phyloP scores from a whole-genome alignment of 352 stramenopile species.

The Phytophthora melonis region DNA sequence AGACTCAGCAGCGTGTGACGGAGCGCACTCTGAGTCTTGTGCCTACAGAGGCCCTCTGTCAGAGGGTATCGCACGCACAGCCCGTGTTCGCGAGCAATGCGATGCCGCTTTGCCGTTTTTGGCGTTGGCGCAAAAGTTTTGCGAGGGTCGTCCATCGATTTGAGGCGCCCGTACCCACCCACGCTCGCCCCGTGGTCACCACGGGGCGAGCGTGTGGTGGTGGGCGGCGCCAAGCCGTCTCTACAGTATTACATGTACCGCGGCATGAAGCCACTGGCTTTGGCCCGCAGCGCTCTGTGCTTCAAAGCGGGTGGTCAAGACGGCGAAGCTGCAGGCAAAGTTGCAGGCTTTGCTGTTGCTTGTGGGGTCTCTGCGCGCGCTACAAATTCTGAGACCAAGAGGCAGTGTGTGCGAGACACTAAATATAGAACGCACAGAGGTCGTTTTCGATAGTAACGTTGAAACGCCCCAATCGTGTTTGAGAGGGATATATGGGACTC shows the following conservation, averaged over 20 bases:
- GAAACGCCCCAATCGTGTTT: conserved; percentile 8
- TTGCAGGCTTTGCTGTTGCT: not conserved
- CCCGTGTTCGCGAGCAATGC: not conserved
- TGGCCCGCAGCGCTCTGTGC: not conserved
- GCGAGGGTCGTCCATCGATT: not conserved
- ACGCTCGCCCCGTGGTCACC: not conserved
- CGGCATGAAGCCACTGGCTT: not conserved
- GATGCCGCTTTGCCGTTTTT: not conserved
- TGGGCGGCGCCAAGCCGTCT: not conserved
- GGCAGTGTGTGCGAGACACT: conserved; percentile 8
- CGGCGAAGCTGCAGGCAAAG: not conserved
- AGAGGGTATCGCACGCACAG: not conserved
- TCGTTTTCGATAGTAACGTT: not conserved
- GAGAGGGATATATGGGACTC: conserved; percentile 2
- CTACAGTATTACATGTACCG: not conserved
- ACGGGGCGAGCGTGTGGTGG: no score
- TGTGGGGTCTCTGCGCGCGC: not conserved
- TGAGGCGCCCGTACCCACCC: not conserved
- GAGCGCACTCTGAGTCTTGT: conserved; percentile 17
- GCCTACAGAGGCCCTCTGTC: no score
- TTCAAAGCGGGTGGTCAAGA: not conserved
- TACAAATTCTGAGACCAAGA: not conserved
- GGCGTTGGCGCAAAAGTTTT: not conserved
- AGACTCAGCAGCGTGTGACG: conserved; percentile 1
- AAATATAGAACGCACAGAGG: not conserved